Evolutionary conservation across 2,329 filamentous ascomycete species (phyloP).

Genomic region (Aureobasidium sp.): DNA sequence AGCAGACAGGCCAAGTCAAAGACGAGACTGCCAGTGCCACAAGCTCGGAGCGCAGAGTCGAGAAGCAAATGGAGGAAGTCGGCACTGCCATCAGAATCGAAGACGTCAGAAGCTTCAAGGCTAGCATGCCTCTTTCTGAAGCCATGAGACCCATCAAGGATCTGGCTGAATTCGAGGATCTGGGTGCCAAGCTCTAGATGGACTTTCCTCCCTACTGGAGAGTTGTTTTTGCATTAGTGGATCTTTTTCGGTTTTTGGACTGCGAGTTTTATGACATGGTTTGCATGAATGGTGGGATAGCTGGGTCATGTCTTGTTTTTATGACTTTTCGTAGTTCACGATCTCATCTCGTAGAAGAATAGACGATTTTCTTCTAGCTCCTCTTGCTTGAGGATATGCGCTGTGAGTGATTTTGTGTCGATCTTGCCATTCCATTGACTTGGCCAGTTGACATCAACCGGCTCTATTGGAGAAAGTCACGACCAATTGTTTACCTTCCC

Average conservation of each 20-base stretch:
- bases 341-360: neutral
- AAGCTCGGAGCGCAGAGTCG: slow-evolving; percentile 11
- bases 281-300: slow-evolving; percentile 3
- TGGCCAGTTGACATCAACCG: neutral
- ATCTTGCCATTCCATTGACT: neutral
- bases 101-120: slow-evolving; percentile 76
- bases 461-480: neutral
- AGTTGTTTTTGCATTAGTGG: neutral
- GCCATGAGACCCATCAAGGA: slow-evolving; percentile 69
- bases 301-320: slow-evolving; percentile 8
- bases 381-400: neutral
- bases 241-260: neutral
- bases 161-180: slow-evolving; percentile 77
- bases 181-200: slow-evolving; percentile 63
- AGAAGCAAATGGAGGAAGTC: slow-evolving; percentile 30
- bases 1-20: slow-evolving; percentile 33
- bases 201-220: neutral
- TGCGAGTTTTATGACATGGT: slow-evolving; percentile 9
- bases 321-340: neutral
- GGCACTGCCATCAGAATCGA: slow-evolving; percentile 52
- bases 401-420: neutral
- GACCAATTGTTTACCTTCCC: neutral
- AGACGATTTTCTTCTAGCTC: neutral
- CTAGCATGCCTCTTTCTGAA: slow-evolving; percentile 61
- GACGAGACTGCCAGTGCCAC: slow-evolving; percentile 24